Conservation (phyloP, 2,329 filamentous ascomycete species). For the Rasamsonia emersonii region DNA sequence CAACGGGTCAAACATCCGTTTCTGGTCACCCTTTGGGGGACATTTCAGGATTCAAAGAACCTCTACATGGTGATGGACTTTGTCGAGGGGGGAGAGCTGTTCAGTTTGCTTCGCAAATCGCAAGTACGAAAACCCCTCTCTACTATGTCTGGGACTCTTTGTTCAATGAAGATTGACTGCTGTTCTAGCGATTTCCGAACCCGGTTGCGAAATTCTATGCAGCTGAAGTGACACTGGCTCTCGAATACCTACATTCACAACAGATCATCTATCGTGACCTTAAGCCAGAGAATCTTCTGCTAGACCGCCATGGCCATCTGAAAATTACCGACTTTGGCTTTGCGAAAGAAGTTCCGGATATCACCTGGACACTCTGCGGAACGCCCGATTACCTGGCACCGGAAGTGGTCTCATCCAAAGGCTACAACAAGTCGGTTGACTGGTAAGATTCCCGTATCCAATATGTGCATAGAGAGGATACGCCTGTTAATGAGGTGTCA, state of each 20-base stretch:
- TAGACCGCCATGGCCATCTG: constrained; percentile 86
- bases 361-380: constrained; percentile 97
- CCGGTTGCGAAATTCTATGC: constrained; percentile 99
- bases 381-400: constrained; percentile 96
- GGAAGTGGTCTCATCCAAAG: constrained; percentile 97
- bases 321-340: constrained; percentile 99
- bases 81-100: constrained; percentile 94
- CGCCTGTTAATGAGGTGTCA: too few relatives aligned
- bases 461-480: neutral
- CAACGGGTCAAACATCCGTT: constrained; percentile 97
- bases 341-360: constrained; percentile 95
- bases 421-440: constrained; percentile 98
- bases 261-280: constrained; percentile 97
- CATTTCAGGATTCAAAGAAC: constrained; percentile 90
- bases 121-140: constrained; percentile 49
- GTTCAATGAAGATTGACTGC: constrained; percentile 1
- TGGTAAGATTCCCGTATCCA: constrained; percentile 57
- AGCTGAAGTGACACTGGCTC: constrained; percentile 86
- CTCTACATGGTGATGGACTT: constrained; percentile 99
- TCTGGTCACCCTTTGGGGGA: constrained; percentile 95
- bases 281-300: constrained; percentile 86
- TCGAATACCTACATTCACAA: constrained; percentile 89
- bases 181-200: constrained; percentile 83
- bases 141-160: constrained; percentile 9
- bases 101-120: constrained; percentile 89